Evolutionary conservation across 345 rosid species (phyloP), one percentile per base, ranked within the genome.

Genomic region (Excoecaria cochinchinensis): DNA sequence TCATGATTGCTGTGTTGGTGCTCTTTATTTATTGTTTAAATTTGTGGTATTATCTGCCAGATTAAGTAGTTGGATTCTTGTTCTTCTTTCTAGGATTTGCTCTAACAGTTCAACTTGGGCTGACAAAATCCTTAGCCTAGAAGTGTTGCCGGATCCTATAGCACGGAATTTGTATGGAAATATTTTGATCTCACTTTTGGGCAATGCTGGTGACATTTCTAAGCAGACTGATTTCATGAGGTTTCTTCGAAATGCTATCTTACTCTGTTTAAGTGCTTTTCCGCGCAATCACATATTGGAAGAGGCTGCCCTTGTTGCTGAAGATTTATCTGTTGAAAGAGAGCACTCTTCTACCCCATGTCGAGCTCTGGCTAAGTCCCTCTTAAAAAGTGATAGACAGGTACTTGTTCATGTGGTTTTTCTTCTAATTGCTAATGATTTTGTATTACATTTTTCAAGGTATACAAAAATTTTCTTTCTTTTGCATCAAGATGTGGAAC

Each of bases 311-410:
- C 96, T 95, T 85, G 82, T 91, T 70, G 95, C 98, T 22, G 99
- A 93, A 86, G 97, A 95, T 83, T 83, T 89, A 66, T 88, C 81
- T 73, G 83, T 85, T 67, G 85, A 90, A 47, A 83, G 82, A 79
- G 83, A 77, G 87, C 85, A 85, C 82, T 83, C 94, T 75, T 84
- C 84, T 75, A 82, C 97, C 64, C 94, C 98, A 66, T 93, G 94
- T 74, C 91, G 92, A 71, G 75, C 85, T 75, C 82, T 95, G 80
- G 99, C 99, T 42, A 95, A 91, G 84, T 85, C 87, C 71, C 98
- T 95, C 74, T 83, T 95, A 74, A 95, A 93, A 87, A 84, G 82
- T 81, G 99, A 95, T 78, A 89, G 99, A 62, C 96, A 92, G 96
- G 99, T 95, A 84, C 57, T 61, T 66, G 52, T 81, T 71, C 10